Conservation (phyloP, 176 grass and related monocot species). For the Themeda triandra region DNA sequence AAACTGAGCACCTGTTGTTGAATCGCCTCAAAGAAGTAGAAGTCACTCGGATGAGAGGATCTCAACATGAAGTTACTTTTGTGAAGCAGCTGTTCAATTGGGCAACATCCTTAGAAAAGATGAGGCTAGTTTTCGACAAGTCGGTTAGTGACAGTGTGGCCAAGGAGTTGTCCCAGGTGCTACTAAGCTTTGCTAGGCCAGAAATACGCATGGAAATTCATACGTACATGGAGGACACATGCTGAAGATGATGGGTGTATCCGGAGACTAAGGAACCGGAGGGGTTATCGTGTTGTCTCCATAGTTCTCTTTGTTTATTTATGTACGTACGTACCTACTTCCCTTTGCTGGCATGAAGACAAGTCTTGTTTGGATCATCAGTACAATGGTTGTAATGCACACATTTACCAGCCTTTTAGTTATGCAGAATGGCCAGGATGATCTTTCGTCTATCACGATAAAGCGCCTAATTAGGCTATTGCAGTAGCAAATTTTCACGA, state of each 20-base stretch:
- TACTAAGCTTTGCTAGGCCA: background rate
- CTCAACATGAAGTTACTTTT: background rate
- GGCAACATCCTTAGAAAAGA: background rate
- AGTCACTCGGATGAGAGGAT: too few species aligned
- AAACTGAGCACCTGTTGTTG: background rate
- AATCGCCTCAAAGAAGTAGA: too few species aligned
- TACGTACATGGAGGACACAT: background rate
- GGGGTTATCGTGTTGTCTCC: too few species aligned
- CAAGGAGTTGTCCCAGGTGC: background rate
- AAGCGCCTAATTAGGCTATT: too few species aligned
- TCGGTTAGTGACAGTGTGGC: background rate
- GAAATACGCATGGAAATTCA: background rate
- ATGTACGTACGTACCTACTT: too few species aligned
- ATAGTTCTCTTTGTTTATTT: too few species aligned
- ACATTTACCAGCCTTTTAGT: too few species aligned
- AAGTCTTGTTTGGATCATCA: too few species aligned
- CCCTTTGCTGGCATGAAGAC: background rate
- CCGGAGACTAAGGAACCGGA: background rate
- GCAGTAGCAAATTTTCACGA: too few species aligned
- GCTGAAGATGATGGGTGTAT: background rate
- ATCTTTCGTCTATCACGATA: too few species aligned
- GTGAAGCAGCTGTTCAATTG: conserved; percentile 12
- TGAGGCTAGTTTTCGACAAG: background rate
- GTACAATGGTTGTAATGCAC: too few species aligned
- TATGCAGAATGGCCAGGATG: too few species aligned